A percentile compares a stretch with the other conserved stretches of the same genome.
These are phyloP conservation scores for Plantago coronopus DNA, from an alignment of 305 asterid species.

Conservation along the genomic window DNA sequence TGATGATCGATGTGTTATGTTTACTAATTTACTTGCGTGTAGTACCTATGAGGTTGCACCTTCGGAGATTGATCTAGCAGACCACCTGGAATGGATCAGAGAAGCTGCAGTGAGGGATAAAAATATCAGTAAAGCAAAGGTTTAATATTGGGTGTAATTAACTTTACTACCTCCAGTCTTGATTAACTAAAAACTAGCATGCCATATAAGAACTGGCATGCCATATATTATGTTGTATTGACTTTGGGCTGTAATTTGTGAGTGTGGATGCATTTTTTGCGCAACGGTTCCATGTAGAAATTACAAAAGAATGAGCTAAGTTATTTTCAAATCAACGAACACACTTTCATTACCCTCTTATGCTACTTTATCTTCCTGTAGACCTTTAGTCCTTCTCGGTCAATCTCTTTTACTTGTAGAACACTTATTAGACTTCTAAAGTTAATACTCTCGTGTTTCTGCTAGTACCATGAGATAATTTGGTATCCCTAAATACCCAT, in stretches of 20 bases:
- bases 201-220: not conserved
- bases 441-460: too few relatives aligned
- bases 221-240: not conserved
- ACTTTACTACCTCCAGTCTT: not conserved
- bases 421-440: too few relatives aligned
- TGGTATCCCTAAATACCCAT: not conserved
- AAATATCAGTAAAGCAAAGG: slow-evolving; percentile 56
- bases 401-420: too few relatives aligned
- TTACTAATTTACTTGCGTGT: slow-evolving; percentile 24
- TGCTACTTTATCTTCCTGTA: not conserved
- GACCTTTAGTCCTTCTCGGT: too few relatives aligned
- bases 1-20: slow-evolving; percentile 9
- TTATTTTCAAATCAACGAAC: not conserved
- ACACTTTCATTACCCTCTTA: not conserved
- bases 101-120: slow-evolving; percentile 50
- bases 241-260: not conserved
- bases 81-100: slow-evolving; percentile 43
- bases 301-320: not conserved
- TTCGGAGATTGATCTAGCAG: slow-evolving; percentile 46
- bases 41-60: slow-evolving; percentile 58
- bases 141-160: slow-evolving; percentile 16
- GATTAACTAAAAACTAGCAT: not conserved
- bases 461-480: not conserved
- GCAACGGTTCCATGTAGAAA: not conserved
- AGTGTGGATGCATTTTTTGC: not conserved